These are phyloP conservation scores for Botrytis paeoniae DNA, from an alignment of 2,329 filamentous ascomycete species.

Conservation along the genomic window DNA sequence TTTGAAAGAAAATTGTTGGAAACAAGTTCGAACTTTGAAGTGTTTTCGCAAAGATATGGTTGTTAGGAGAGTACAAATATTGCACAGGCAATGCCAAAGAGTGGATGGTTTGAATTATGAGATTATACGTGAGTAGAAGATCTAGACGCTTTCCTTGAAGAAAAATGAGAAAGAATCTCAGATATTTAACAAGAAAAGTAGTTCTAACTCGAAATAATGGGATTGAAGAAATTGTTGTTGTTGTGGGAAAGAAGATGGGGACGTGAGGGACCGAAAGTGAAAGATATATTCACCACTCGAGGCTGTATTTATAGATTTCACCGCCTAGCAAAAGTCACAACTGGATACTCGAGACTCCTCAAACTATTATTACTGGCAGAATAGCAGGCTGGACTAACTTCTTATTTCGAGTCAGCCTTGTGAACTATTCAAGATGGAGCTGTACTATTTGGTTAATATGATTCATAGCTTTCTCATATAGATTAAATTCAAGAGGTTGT, in stretches of 20 bases:
- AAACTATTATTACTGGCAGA: background rate
- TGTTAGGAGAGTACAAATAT: background rate
- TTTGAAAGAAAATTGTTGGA: background rate
- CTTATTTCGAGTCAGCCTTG: background rate
- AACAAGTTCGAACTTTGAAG: background rate
- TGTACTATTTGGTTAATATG: background rate
- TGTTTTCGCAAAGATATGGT: background rate
- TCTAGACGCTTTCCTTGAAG: background rate
- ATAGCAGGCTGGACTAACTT: background rate
- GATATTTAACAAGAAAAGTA: background rate
- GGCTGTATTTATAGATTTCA: background rate
- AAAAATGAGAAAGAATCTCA: background rate
- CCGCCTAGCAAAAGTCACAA: background rate
- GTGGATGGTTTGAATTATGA: background rate
- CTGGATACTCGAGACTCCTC: background rate
- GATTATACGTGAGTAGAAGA: background rate
- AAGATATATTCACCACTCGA: background rate
- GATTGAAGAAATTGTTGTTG: background rate
- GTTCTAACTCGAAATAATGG: background rate
- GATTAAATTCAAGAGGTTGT: background rate
- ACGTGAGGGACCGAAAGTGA: background rate
- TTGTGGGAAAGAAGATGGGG: background rate
- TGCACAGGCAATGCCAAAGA: no score
- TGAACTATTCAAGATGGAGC: background rate
- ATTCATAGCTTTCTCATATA: background rate